Evolutionary conservation across 768 basidiomycete genomes (phyloP).

Genomic region (Kwoniella dejecticola): DNA sequence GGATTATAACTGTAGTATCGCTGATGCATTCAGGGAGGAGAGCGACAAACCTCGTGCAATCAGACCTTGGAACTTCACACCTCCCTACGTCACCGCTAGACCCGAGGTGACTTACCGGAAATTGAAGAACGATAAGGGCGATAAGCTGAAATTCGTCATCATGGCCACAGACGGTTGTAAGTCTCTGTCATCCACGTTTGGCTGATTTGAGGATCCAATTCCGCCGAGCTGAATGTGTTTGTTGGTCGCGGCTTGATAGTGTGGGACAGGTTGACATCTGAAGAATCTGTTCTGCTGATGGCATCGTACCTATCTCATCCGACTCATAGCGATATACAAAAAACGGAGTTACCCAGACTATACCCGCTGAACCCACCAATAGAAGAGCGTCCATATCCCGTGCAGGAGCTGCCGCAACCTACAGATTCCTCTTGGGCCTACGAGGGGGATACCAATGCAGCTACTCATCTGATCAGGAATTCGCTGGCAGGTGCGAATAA

Average conservation of each 20-base stretch:
- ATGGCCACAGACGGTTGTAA: conserved; percentile 55
- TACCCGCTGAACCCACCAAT: conserved; percentile 26
- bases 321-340: conserved; percentile 40
- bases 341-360: conserved; percentile 30
- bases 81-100: conserved; percentile 53
- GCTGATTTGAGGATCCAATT: no score
- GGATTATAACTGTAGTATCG: conserved; percentile 34
- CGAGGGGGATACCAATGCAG: conserved; percentile 51
- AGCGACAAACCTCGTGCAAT: conserved; percentile 25
- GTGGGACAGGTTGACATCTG: conserved; percentile 54
- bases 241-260: no score
- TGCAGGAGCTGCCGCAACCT: conserved; percentile 37
- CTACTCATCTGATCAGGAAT: conserved; percentile 55
- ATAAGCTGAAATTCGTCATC: conserved; percentile 50
- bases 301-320: conserved; percentile 48
- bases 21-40: conserved; percentile 26
- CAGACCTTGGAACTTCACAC: conserved; percentile 36
- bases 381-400: conserved; percentile 37
- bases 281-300: conserved; percentile 51
- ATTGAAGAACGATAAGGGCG: conserved; percentile 34
- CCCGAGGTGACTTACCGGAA: conserved; percentile 52
- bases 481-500: conserved; percentile 43
- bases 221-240: no score
- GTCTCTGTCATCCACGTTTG: conserved; percentile 16
- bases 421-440: conserved; percentile 41